Conservation (phyloP, 768 basidiomycete species). For the Solioccasus polychromus region DNA sequence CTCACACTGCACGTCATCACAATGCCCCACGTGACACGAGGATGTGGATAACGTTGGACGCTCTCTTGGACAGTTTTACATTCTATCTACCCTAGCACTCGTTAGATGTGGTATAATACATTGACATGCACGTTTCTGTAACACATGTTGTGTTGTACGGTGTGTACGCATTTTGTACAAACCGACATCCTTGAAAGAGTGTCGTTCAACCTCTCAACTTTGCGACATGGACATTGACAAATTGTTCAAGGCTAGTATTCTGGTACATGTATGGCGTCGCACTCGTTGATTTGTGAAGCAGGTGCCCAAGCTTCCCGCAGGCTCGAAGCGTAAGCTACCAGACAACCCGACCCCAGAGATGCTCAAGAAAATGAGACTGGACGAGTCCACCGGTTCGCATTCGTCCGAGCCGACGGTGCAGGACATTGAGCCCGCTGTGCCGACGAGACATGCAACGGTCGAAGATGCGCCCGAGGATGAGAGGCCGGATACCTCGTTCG, state of each 20-base stretch:
- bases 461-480: conserved; percentile 49
- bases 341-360: conserved; percentile 78
- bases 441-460: conserved; percentile 47
- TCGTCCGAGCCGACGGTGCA: conserved; percentile 8
- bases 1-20: conserved; percentile 19
- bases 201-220: not conserved
- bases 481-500: conserved; percentile 51
- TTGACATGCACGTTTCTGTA: not conserved
- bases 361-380: conserved; percentile 75
- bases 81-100: not conserved
- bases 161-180: too few species aligned
- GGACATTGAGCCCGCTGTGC: conserved; percentile 7
- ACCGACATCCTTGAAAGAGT: not conserved
- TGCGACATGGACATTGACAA: conserved; percentile 47
- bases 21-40: conserved; percentile 2
- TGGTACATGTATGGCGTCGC: not conserved
- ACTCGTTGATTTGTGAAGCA: conserved; percentile 22
- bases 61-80: not conserved
- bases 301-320: conserved; percentile 66
- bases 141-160: too few species aligned
- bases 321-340: conserved; percentile 71
- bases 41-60: conserved; percentile 10
- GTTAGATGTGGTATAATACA: conserved; percentile 6
- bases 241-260: conserved; percentile 41
- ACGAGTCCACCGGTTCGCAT: conserved; percentile 25